Evolutionary conservation across 164 flowering plant genomes (phyloP).

Genomic region (Magnolia sinica): DNA sequence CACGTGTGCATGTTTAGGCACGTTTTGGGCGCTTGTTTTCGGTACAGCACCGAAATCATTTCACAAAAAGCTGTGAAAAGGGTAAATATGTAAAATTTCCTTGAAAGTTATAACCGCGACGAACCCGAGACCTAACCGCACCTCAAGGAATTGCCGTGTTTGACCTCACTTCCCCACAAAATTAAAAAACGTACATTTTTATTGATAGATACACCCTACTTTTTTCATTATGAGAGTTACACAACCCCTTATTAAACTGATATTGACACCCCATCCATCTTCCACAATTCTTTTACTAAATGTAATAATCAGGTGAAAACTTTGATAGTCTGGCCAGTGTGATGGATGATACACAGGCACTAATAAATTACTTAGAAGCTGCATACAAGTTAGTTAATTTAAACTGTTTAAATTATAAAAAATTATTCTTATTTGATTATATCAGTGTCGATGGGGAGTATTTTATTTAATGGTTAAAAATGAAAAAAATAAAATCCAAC

Average conservation of each 20-base stretch:
- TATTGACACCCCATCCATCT: neutral
- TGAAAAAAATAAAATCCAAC: no score
- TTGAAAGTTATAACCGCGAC: neutral
- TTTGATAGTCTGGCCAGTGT: no score
- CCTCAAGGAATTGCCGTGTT: slow-evolving; percentile 14
- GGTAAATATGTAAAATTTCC: neutral
- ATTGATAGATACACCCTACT: neutral
- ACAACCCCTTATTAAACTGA: neutral
- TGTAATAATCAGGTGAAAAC: neutral
- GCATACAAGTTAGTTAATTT: no score
- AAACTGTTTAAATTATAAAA: no score
- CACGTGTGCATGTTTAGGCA: neutral
- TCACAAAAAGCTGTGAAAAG: neutral
- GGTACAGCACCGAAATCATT: neutral
- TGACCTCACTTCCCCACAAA: slow-evolving; percentile 4
- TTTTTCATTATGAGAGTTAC: neutral
- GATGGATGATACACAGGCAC: no score
- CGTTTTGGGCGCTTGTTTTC: neutral
- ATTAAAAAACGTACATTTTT: neutral
- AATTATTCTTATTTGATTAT: no score
- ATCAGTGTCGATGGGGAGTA: no score
- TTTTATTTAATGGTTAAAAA: no score
- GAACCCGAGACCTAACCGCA: neutral
- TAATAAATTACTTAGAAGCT: no score
- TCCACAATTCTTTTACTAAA: neutral